phyloP scores from a whole-genome alignment of 2,329 filamentous ascomycete genomes.

The Aspergillus neotritici region DNA sequence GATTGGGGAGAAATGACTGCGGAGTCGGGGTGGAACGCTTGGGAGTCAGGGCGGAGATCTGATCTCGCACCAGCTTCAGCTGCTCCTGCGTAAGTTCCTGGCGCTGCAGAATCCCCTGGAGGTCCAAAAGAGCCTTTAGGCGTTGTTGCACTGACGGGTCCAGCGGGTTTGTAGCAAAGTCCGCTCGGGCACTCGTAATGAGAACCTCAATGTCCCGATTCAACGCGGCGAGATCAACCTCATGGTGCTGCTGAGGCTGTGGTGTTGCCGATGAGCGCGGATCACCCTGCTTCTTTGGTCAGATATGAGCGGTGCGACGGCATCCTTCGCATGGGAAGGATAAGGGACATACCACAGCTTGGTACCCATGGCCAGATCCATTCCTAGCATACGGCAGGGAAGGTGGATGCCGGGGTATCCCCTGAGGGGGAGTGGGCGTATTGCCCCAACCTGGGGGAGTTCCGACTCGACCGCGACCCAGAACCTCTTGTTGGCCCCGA shows the following conservation, averaged over 20 bases:
- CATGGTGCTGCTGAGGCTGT: constrained; percentile 32
- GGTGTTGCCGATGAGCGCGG: constrained; percentile 22
- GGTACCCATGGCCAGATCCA: constrained; percentile 24
- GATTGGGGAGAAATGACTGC: constrained; percentile 13
- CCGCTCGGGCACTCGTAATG: constrained; percentile 65
- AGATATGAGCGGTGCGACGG: constrained; percentile 1
- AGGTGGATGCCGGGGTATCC: constrained; percentile 38
- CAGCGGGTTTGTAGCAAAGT: constrained; percentile 69
- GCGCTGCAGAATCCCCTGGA: constrained; percentile 72
- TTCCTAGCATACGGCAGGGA: constrained; percentile 26
- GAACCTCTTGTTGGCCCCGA: constrained; percentile 52
- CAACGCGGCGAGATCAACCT: constrained; percentile 61
- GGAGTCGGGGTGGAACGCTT: constrained; percentile 18
- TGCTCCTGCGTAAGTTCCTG: constrained; percentile 75
- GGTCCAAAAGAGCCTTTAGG: constrained; percentile 76
- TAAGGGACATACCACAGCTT: constrained; percentile 14
- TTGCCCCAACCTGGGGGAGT: constrained; percentile 60
- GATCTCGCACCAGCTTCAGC: constrained; percentile 75
- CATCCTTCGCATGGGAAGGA: not conserved
- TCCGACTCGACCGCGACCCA: constrained; percentile 47
- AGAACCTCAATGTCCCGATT: constrained; percentile 77
- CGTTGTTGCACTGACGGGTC: constrained; percentile 71
- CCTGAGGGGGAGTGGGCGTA: constrained; percentile 66
- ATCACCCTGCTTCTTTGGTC: constrained; percentile 13
- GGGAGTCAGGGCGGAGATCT: constrained; percentile 69